Evolutionary conservation across 2,329 filamentous ascomycete genomes (phyloP).

Genomic region (Orbilia quercus): DNA sequence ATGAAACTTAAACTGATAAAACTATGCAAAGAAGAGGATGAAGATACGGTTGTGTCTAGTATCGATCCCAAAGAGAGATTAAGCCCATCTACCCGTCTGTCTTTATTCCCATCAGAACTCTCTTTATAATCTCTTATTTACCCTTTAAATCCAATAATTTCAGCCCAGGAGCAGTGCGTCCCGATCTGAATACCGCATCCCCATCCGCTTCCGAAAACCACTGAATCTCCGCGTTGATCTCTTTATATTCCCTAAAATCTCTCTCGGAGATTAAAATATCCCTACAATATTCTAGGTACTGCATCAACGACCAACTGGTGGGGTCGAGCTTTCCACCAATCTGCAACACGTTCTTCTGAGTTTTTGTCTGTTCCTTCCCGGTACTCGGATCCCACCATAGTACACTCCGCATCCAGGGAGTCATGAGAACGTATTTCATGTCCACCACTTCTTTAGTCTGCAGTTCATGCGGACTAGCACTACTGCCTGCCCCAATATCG

Average conservation of each 20-base stretch:
- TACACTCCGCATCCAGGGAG: background rate
- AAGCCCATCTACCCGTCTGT: too few relatives aligned
- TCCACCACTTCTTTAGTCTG: background rate
- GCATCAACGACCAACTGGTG: background rate
- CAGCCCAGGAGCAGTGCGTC: background rate
- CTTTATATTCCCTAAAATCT: background rate
- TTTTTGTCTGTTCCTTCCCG: background rate
- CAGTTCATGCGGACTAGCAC: too few relatives aligned
- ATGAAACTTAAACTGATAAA: too few relatives aligned
- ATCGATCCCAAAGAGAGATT: too few relatives aligned
- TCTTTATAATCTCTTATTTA: background rate
- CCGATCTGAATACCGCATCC: background rate
- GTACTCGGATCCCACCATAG: background rate
- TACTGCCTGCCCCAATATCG: background rate
- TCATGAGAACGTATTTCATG: background rate
- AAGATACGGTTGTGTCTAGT: too few relatives aligned
- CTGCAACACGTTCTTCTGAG: background rate
- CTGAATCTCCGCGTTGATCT: background rate
- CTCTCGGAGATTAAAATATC: background rate
- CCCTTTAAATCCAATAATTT: background rate
- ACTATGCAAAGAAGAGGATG: too few relatives aligned
- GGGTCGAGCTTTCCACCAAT: background rate
- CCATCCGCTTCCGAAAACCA: background rate
- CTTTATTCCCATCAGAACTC: background rate
- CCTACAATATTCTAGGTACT: conserved; percentile 5